A percentile compares a stretch with the other conserved stretches of the same genome.
Evolutionary conservation across 345 rosid genomes (phyloP).

Genomic region (Mangifera indica): DNA sequence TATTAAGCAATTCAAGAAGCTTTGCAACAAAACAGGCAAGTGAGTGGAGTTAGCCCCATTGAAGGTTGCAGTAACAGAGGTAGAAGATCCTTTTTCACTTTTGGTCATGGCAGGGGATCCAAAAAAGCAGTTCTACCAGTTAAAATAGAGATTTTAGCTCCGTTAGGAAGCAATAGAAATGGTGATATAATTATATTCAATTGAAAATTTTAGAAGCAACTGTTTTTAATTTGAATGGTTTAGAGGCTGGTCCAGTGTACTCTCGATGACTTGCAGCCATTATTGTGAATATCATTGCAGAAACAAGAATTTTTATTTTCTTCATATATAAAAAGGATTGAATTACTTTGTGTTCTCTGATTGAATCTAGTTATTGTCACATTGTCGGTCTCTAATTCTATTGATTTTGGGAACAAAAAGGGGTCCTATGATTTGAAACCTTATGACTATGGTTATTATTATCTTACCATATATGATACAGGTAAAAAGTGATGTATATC

Average conservation of each 20-base stretch:
- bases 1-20: conserved; percentile 63
- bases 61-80: conserved; percentile 50
- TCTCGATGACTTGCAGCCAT: conserved; percentile 20
- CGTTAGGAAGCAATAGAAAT: conserved; percentile 26
- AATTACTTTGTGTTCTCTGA: neutral
- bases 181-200: conserved; percentile 24
- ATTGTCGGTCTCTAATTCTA: conserved; percentile 10
- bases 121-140: conserved; percentile 67
- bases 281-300: conserved; percentile 26
- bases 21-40: conserved; percentile 43
- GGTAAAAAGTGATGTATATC: no score
- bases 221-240: conserved; percentile 21
- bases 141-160: conserved; percentile 30
- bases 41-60: conserved; percentile 36
- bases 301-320: conserved; percentile 6
- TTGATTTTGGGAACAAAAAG: conserved; percentile 24
- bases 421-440: no score
- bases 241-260: conserved; percentile 18
- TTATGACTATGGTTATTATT: no score
- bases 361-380: conserved; percentile 20
- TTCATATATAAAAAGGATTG: neutral
- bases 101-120: conserved; percentile 64
- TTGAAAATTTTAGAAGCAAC: conserved; percentile 18
- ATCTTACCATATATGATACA: no score
- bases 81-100: conserved; percentile 74